Evolutionary conservation across 2,329 filamentous ascomycete species (phyloP).

Genomic region (Epichloe uncinata): DNA sequence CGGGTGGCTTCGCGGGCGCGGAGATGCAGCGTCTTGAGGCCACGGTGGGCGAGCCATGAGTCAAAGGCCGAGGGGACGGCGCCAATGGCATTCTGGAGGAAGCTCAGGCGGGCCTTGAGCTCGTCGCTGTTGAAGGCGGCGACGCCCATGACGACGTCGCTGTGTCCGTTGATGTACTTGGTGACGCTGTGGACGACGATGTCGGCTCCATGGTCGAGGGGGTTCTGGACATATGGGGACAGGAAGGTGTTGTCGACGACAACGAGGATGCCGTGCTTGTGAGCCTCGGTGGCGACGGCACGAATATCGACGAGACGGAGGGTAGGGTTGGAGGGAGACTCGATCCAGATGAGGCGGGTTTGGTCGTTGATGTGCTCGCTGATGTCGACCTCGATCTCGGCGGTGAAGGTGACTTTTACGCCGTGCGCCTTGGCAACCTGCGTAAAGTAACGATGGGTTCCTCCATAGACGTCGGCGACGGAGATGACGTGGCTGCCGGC

Average conservation of each 20-base stretch:
- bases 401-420: constrained; percentile 87
- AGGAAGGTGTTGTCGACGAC: constrained; percentile 99
- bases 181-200: constrained; percentile 95
- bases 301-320: constrained; percentile 86
- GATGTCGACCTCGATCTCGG: constrained; percentile 81
- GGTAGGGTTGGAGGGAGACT: constrained; percentile 89
- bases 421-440: constrained; percentile 92
- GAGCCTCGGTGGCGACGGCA: constrained; percentile 71
- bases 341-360: constrained; percentile 93
- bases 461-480: constrained; percentile 94
- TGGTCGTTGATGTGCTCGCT: constrained; percentile 70
- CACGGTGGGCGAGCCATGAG: constrained; percentile 94
- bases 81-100: constrained; percentile 95
- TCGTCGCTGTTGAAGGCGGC: constrained; percentile 85
- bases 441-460: constrained; percentile 97
- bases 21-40: constrained; percentile 91
- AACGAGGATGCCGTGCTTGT: constrained; percentile 78
- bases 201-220: constrained; percentile 91
- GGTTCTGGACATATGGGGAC: constrained; percentile 92
- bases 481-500: constrained; percentile 88
- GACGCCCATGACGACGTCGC: constrained; percentile 94
- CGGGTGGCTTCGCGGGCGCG: constrained; percentile 71
- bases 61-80: constrained; percentile 92
- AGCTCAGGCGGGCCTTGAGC: constrained; percentile 63
- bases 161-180: constrained; percentile 98